phyloP scores from a whole-genome alignment of 768 basidiomycete genomes.

The Amanita pseudoporphyria region DNA sequence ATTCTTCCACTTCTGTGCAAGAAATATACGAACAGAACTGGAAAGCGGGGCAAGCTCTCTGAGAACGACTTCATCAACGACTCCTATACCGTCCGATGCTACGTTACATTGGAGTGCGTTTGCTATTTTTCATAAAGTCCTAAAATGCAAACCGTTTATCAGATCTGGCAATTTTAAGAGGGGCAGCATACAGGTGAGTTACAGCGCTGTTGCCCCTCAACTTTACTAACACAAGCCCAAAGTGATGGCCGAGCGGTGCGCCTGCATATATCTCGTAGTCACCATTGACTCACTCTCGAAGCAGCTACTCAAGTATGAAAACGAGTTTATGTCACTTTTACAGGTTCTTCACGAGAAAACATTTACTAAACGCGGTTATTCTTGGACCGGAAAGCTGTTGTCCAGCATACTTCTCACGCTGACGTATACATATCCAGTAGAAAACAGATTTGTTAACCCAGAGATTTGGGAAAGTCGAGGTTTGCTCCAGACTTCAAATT shows the following conservation, averaged over 20 bases:
- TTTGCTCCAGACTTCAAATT: constrained; percentile 17
- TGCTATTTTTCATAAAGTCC: constrained; percentile 4
- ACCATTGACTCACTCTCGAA: constrained; percentile 3
- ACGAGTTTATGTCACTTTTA: constrained; percentile 51
- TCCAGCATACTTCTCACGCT: constrained; percentile 64
- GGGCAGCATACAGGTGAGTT: constrained; percentile 75
- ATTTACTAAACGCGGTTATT: constrained; percentile 72
- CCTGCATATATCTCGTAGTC: not conserved
- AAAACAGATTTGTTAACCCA: constrained; percentile 74
- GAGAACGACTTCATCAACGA: constrained; percentile 60
- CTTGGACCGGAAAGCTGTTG: constrained; percentile 71
- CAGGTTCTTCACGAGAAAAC: constrained; percentile 59
- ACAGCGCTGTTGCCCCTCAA: not conserved
- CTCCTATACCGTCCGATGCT: constrained; percentile 68
- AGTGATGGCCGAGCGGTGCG: constrained; percentile 57
- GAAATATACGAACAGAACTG: constrained; percentile 65
- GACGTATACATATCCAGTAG: constrained; percentile 72
- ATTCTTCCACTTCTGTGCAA: constrained; percentile 65
- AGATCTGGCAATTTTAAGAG: constrained; percentile 71
- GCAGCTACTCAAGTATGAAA: constrained; percentile 58
- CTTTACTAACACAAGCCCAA: not conserved
- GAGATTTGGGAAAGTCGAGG: constrained; percentile 69
- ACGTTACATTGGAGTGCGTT: constrained; percentile 80
- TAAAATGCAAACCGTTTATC: constrained; percentile 7
- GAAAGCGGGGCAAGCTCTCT: constrained; percentile 78